These are phyloP conservation scores for Chiua sp. DNA, from an alignment of 1,284 basidiomycete genomes.

Conservation along the genomic window DNA sequence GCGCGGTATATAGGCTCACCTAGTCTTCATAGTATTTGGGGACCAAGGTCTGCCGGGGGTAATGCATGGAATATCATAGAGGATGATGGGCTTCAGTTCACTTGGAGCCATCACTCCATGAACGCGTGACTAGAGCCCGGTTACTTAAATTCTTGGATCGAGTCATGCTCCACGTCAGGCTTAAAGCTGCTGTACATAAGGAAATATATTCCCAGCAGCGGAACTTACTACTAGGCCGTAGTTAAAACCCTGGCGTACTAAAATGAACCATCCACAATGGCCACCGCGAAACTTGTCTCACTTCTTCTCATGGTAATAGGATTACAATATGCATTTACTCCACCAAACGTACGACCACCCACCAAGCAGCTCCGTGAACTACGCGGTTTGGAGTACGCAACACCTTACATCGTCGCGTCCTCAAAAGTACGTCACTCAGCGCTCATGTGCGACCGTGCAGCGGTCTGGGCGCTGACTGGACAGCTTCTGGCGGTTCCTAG, in stretches of 20 bases:
- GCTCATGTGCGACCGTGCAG: too few relatives aligned
- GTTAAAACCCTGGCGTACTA: too few relatives aligned
- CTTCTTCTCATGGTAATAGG: background rate
- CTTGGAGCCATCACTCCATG: background rate
- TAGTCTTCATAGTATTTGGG: slow-evolving; percentile 37
- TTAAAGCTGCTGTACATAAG: too few relatives aligned
- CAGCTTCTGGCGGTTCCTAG: background rate
- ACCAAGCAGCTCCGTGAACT: slow-evolving; percentile 18
- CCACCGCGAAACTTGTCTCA: slow-evolving; percentile 3
- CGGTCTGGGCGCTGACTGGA: background rate
- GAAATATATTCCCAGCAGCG: too few relatives aligned
- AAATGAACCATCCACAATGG: slow-evolving; percentile 2
- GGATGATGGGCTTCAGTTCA: slow-evolving; percentile 24
- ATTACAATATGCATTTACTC: slow-evolving; percentile 6
- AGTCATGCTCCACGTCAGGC: too few relatives aligned
- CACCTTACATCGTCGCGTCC: background rate
- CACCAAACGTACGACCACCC: slow-evolving; percentile 18
- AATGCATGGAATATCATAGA: slow-evolving; percentile 31
- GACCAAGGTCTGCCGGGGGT: slow-evolving; percentile 28
- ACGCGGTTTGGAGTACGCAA: background rate
- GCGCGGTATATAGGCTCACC: slow-evolving; percentile 20
- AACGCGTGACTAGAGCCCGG: too few relatives aligned
- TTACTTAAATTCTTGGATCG: too few relatives aligned
- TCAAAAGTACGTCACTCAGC: slow-evolving; percentile 2
- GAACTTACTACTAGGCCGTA: too few relatives aligned